A percentile compares a stretch with the other conserved stretches of the same genome.
These are phyloP conservation scores for Gonium pectorale DNA, from an alignment of 139 green algal species.

Conservation along the genomic window DNA sequence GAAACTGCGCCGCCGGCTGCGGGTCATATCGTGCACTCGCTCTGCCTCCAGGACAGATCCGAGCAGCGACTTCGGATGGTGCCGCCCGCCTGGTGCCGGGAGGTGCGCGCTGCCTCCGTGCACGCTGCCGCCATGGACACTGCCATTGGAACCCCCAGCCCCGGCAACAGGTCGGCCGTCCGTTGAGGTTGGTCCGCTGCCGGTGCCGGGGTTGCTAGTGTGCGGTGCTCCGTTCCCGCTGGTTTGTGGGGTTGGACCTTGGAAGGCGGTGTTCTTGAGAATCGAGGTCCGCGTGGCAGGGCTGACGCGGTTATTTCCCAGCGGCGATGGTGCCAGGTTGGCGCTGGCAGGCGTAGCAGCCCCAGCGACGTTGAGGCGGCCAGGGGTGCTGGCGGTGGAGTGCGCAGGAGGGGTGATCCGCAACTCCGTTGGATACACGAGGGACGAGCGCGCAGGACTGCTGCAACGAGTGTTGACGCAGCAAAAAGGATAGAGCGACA, in stretches of 20 bases:
- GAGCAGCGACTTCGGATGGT: conserved; percentile 16
- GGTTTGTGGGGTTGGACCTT: too few species aligned
- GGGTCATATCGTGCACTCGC: background rate
- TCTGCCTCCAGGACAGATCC: conserved; percentile 33
- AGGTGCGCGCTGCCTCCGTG: background rate
- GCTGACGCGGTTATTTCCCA: background rate
- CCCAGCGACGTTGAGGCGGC: background rate
- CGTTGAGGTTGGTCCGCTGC: too few species aligned
- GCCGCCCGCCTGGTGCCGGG: too few species aligned
- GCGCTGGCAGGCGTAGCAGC: background rate
- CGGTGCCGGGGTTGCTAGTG: too few species aligned
- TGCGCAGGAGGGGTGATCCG: too few species aligned
- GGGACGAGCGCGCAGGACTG: too few species aligned
- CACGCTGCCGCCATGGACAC: background rate
- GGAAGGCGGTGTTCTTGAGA: background rate
- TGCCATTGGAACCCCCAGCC: too few species aligned
- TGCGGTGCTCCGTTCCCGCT: too few species aligned
- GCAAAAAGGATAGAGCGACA: too few species aligned
- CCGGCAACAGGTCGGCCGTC: too few species aligned
- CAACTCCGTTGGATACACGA: too few species aligned
- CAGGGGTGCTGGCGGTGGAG: background rate
- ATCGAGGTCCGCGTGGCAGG: conserved; percentile 5
- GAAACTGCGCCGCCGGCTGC: conserved; percentile 34
- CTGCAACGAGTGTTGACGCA: too few species aligned
- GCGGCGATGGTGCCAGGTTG: background rate